Percentiles rank a stretch among this genome's conserved stretches.
Evolutionary conservation across 169 alveolate genomes (phyloP).

Genomic region (Cryptosporidium canis): DNA sequence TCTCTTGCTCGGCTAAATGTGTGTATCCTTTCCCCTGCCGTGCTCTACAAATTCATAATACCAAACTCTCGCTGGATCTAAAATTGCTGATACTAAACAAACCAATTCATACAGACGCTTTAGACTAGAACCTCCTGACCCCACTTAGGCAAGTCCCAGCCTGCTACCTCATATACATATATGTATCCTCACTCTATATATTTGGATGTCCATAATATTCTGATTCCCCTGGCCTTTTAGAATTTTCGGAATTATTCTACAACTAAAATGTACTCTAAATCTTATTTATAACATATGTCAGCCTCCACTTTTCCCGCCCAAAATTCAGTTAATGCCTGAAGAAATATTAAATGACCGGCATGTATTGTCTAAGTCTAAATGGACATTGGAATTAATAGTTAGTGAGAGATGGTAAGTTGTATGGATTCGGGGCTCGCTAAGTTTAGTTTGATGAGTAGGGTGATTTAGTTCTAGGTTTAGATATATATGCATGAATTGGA

Average conservation of each 20-base stretch:
- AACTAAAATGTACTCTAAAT: neutral
- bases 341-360: neutral
- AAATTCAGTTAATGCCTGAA: neutral
- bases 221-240: too few relatives aligned
- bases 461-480: too few relatives aligned
- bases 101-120: neutral
- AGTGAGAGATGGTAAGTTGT: neutral
- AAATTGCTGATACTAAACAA: neutral
- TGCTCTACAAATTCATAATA: neutral
- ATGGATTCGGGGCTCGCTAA: neutral
- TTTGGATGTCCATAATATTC: too few relatives aligned
- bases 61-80: neutral
- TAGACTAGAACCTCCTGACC: too few relatives aligned
- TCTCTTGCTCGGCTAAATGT: too few relatives aligned
- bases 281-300: neutral
- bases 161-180: too few relatives aligned
- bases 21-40: too few relatives aligned
- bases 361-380: constrained; percentile 2
- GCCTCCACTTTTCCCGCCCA: neutral
- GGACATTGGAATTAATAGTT: neutral
- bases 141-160: too few relatives aligned
- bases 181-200: too few relatives aligned
- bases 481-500: too few relatives aligned
- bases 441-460: neutral
- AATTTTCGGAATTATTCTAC: too few relatives aligned